Conservation (phyloP, 768 basidiomycete genomes). For the Termitomyces sp. region DNA sequence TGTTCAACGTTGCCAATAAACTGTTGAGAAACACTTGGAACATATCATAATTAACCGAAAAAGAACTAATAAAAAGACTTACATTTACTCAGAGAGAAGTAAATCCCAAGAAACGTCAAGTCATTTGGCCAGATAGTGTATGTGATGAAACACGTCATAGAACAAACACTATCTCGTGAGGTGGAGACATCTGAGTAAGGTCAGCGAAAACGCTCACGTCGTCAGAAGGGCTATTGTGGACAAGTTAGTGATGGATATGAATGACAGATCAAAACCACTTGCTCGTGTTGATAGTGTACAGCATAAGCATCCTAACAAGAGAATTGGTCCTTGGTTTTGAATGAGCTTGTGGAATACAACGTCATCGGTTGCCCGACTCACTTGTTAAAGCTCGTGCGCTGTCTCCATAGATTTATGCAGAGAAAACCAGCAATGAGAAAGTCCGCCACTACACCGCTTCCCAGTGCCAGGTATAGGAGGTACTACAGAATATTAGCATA, state of each 20-base stretch:
- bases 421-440: constrained; percentile 30
- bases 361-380: constrained; percentile 5
- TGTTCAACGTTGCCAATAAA: constrained; percentile 26
- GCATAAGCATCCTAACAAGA: constrained; percentile 36
- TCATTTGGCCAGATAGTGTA: constrained; percentile 42
- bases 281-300: constrained; percentile 47
- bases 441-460: constrained; percentile 34
- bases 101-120: constrained; percentile 42
- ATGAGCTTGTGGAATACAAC: not conserved
- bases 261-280: constrained; percentile 10
- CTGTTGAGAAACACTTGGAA: constrained; percentile 26
- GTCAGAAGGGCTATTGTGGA: constrained; percentile 23
- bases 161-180: constrained; percentile 20
- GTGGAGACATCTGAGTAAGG: not conserved
- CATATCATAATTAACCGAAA: not conserved
- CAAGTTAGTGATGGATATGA: not conserved
- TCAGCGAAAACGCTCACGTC: constrained; percentile 16
- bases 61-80: not conserved
- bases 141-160: constrained; percentile 26
- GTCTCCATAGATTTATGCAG: constrained; percentile 26
- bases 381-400: constrained; percentile 24
- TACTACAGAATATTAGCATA: constrained; percentile 13
- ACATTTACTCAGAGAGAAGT: constrained; percentile 44
- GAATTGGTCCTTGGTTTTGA: constrained; percentile 35
- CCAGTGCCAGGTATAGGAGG: constrained; percentile 25